Percentiles rank a stretch among this genome's conserved stretches.
Evolutionary conservation across 148 eudicot genomes (phyloP).

Genomic region (Rhododendron henanense): DNA sequence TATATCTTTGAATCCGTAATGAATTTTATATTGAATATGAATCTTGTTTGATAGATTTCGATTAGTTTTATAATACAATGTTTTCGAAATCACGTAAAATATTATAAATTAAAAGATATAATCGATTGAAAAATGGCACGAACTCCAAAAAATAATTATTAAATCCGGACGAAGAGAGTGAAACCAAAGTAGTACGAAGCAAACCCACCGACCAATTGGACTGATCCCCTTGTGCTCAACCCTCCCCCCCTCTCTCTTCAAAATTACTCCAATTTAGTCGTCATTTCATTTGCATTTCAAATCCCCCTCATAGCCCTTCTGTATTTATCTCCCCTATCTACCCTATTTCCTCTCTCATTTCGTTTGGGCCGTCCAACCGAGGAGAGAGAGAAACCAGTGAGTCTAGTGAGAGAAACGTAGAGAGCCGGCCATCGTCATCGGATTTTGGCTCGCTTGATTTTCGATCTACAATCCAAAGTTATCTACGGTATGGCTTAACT

Average conservation of each 20-base stretch:
- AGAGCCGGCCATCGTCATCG: background rate
- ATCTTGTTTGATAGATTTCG: no score
- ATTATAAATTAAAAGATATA: no score
- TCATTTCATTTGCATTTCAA: slow-evolving; percentile 21
- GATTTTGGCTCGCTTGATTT: background rate
- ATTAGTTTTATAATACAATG: no score
- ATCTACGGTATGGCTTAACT: background rate
- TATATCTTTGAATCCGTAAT: no score
- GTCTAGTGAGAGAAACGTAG: slow-evolving; percentile 2
- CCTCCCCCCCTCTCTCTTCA: background rate
- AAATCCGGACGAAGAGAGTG: no score
- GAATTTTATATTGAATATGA: no score
- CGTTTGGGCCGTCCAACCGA: background rate
- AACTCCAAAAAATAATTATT: no score
- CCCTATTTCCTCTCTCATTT: background rate
- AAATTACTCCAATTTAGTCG: background rate
- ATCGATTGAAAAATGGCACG: no score
- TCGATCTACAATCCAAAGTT: slow-evolving; percentile 6
- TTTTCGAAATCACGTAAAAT: no score
- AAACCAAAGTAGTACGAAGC: no score
- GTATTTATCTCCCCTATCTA: background rate
- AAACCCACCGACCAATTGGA: no score
- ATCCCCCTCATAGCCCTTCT: background rate
- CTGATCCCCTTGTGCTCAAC: no score
- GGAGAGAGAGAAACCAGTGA: background rate